phyloP scores from a whole-genome alignment of 148 eudicot species.

The Selenicereus undatus region DNA sequence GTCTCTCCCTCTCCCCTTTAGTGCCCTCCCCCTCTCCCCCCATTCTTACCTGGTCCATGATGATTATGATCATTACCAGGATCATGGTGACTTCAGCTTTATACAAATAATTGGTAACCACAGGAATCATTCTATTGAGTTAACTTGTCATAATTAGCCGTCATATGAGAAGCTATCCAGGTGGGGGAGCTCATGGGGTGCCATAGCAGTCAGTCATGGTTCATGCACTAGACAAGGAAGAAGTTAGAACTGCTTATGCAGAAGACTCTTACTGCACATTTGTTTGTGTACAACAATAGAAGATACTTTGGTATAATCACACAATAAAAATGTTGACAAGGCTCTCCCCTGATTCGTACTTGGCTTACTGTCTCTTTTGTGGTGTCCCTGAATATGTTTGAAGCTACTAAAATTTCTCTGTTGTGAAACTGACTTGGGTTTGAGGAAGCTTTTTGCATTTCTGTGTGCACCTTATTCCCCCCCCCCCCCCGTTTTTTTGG shows the following conservation, averaged over 20 bases:
- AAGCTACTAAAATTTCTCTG: too few species aligned
- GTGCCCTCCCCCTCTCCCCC: neutral
- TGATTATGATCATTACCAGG: too few species aligned
- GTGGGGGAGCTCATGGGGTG: neutral
- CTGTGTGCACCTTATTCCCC: neutral
- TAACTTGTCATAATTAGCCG: neutral
- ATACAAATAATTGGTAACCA: neutral
- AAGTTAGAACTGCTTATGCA: too few species aligned
- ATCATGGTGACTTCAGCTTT: neutral
- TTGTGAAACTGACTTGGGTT: neutral
- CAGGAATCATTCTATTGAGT: neutral
- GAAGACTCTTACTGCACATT: too few species aligned
- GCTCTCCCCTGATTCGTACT: too few species aligned
- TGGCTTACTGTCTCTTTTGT: too few species aligned
- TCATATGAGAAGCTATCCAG: neutral
- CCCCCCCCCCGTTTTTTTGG: neutral
- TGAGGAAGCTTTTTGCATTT: neutral
- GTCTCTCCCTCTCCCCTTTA: neutral
- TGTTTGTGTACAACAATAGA: too few species aligned
- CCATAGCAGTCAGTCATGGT: neutral
- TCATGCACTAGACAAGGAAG: too few species aligned
- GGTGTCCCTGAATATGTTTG: too few species aligned
- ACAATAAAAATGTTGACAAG: too few species aligned
- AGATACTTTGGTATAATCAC: too few species aligned
- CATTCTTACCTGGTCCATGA: too few species aligned